Percentiles rank a stretch among this genome's conserved stretches.
Evolutionary conservation across 2,329 filamentous ascomycete genomes (phyloP).

Genomic region (Pleomassaria siparia): DNA sequence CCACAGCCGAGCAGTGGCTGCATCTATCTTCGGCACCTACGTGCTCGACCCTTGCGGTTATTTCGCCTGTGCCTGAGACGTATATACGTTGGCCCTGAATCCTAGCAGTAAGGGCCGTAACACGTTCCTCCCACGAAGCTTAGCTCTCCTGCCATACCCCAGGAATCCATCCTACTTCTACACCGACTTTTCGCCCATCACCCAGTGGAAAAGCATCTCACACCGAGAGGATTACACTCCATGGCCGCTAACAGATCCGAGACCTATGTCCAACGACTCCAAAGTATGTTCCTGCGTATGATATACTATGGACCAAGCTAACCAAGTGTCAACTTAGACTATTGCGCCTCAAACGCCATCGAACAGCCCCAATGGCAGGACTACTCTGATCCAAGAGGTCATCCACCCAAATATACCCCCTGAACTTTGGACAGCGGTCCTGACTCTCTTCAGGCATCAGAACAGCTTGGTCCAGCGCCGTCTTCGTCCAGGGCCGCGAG

Average conservation of each 20-base stretch:
- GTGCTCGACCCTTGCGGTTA: conserved; percentile 29
- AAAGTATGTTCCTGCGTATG: conserved; percentile 24
- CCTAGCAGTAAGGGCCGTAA: conserved; percentile 23
- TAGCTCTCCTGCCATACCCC: conserved; percentile 3
- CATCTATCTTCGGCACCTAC: conserved; percentile 17
- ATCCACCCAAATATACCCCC: background rate
- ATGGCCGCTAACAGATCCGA: conserved; percentile 32
- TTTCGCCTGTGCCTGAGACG: conserved; percentile 18
- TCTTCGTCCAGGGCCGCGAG: conserved; percentile 38
- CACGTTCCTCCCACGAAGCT: conserved; percentile 24
- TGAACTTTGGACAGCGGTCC: conserved; percentile 12
- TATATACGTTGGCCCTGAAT: conserved; percentile 35
- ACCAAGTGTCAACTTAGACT: conserved; percentile 22
- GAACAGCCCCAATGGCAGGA: conserved; percentile 41
- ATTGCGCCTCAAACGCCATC: conserved; percentile 36
- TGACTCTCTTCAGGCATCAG: conserved; percentile 26
- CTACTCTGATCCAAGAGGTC: conserved; percentile 42
- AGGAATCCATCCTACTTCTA: background rate
- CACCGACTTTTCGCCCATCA: conserved; percentile 1
- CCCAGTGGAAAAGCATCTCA: background rate
- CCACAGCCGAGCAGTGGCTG: conserved; percentile 23
- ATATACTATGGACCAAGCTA: conserved; percentile 12
- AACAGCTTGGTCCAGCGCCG: conserved; percentile 40
- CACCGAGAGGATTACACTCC: background rate
- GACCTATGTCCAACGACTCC: conserved; percentile 36